These are phyloP conservation scores for Collybia mongolica DNA, from an alignment of 768 basidiomycete species.

Conservation along the genomic window DNA sequence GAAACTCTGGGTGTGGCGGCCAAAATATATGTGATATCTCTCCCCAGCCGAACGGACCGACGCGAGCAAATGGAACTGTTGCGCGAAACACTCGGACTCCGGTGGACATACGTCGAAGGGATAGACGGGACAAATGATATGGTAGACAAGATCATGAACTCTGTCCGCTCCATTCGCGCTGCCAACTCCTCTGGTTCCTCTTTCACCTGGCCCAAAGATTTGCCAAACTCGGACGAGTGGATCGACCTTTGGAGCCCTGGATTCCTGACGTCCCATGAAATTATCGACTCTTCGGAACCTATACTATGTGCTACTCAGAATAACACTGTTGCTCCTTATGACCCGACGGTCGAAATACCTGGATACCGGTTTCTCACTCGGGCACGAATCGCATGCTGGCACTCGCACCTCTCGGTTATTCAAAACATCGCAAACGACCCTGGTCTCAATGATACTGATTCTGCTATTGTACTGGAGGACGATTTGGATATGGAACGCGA, in stretches of 20 bases:
- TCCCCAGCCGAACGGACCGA: slow-evolving; percentile 54
- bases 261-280: slow-evolving; percentile 7
- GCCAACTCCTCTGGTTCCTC: neutral
- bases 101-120: slow-evolving; percentile 58
- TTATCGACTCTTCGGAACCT: slow-evolving; percentile 7
- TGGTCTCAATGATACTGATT: slow-evolving; percentile 23
- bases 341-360: slow-evolving; percentile 49
- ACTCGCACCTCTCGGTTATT: slow-evolving; percentile 50
- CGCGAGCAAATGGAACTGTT: slow-evolving; percentile 57
- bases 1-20: slow-evolving; percentile 33
- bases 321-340: slow-evolving; percentile 32
- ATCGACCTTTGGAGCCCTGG: slow-evolving; percentile 25
- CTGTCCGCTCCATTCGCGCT: slow-evolving; percentile 35
- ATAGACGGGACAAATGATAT: slow-evolving; percentile 34
- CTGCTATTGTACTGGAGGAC: slow-evolving; percentile 68
- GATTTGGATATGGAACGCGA: slow-evolving; percentile 78
- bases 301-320: slow-evolving; percentile 24
- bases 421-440: slow-evolving; percentile 34
- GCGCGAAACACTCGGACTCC: slow-evolving; percentile 40
- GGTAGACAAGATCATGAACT: slow-evolving; percentile 39
- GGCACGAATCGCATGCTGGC: slow-evolving; percentile 61
- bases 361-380: slow-evolving; percentile 53
- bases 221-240: slow-evolving; percentile 17
- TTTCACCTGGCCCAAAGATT: slow-evolving; percentile 22
- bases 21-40: slow-evolving; percentile 57